A percentile compares a stretch with the other conserved stretches of the same genome.
These are phyloP conservation scores for Scedosporium apiospermum DNA, from an alignment of 2,329 filamentous ascomycete species.

Conservation along the genomic window DNA sequence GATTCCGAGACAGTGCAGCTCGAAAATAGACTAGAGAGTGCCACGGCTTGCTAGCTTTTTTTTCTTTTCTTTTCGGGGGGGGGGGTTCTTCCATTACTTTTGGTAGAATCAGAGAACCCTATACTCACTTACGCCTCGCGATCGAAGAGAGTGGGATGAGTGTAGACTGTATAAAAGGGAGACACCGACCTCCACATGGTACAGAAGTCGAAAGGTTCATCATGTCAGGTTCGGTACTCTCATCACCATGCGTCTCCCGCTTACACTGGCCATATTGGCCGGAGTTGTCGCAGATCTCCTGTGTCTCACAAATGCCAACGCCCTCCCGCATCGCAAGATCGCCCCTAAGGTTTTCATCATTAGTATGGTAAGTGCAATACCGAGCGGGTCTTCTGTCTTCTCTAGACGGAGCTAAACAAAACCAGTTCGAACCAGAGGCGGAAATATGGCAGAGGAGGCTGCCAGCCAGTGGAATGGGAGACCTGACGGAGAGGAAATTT, in stretches of 20 bases:
- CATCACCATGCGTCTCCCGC: not conserved
- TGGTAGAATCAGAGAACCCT: no score
- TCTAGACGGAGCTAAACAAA: conserved; percentile 4
- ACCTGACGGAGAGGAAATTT: conserved; percentile 48
- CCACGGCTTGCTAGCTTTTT: no score
- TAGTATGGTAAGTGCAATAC: conserved; percentile 39
- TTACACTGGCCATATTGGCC: not conserved
- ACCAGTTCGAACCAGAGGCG: conserved; percentile 52
- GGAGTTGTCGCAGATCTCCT: conserved; percentile 3
- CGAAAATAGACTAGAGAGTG: no score
- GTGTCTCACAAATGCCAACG: not conserved
- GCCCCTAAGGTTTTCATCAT: conserved; percentile 54
- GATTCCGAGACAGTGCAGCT: no score
- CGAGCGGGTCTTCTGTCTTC: not conserved
- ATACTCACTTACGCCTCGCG: no score
- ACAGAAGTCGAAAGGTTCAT: not conserved
- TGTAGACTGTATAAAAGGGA: no score
- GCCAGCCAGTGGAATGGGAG: conserved; percentile 32
- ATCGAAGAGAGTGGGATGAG: no score
- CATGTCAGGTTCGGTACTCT: not conserved
- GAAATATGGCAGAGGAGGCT: conserved; percentile 50
- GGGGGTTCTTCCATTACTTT: no score
- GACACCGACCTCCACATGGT: not conserved
- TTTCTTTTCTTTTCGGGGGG: no score
- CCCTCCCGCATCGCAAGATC: conserved; percentile 17